These are phyloP conservation scores for Noccaea bulbosa DNA, from an alignment of 345 rosid genomes.

Conservation along the genomic window DNA sequence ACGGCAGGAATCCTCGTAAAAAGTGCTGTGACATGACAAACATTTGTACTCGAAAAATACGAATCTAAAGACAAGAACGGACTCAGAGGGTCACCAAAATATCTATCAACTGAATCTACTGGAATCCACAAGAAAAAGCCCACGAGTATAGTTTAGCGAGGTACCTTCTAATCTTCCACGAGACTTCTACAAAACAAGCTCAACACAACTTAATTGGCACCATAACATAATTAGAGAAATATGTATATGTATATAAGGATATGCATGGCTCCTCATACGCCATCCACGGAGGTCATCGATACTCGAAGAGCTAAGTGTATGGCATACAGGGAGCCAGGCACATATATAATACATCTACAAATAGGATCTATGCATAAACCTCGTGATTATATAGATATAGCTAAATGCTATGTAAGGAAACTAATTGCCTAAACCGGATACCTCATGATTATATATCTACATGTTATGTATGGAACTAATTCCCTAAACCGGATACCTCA, in stretches of 20 bases:
- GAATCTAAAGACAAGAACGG: conserved; percentile 35
- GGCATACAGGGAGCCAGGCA: conserved; percentile 99
- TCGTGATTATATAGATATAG: neutral
- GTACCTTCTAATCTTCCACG: conserved; percentile 26
- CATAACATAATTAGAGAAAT: conserved; percentile 10
- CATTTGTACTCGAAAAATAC: conserved; percentile 34
- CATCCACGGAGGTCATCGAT: conserved; percentile 85
- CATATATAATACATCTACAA: conserved; percentile 31
- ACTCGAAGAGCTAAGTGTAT: conserved; percentile 67
- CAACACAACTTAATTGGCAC: conserved; percentile 14
- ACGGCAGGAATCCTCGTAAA: conserved; percentile 38
- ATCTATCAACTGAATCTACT: conserved; percentile 27
- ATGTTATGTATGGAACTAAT: conserved; percentile 29
- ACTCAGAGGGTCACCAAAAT: conserved; percentile 36
- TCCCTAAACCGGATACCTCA: conserved; percentile 2
- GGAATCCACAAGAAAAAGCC: conserved; percentile 24
- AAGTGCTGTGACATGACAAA: conserved; percentile 40
- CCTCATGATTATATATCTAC: neutral
- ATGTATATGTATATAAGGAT: conserved; percentile 36
- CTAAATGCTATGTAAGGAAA: conserved; percentile 25
- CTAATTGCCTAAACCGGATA: conserved; percentile 15
- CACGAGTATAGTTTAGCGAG: neutral
- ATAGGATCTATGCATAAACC: neutral
- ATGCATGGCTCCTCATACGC: conserved; percentile 99
- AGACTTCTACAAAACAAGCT: conserved; percentile 19